Conservation (phyloP, 345 rosid genomes). For the Pugionium cornutum region DNA sequence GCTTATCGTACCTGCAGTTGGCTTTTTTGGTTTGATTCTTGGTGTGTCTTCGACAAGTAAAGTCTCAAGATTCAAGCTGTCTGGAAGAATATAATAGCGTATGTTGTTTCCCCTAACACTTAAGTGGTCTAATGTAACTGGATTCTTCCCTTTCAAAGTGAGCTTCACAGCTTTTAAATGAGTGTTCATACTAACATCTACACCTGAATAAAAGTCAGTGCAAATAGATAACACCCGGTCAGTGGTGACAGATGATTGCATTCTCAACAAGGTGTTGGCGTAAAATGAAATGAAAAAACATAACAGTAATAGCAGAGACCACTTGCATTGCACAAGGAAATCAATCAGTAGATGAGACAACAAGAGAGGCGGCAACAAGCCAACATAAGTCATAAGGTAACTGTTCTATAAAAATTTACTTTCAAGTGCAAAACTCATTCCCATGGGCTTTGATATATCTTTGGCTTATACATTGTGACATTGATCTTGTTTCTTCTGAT, state of each 20-base stretch:
- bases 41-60: slow-evolving; percentile 95
- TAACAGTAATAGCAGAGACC: slow-evolving; percentile 5
- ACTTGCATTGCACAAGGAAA: slow-evolving; percentile 1
- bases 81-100: slow-evolving; percentile 95
- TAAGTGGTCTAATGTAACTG: slow-evolving; percentile 84
- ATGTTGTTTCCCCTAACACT: slow-evolving; percentile 97
- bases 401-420: background rate
- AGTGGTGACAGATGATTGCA: background rate
- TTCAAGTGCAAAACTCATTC: background rate
- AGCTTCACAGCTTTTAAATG: slow-evolving; percentile 95
- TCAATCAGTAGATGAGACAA: slow-evolving; percentile 5
- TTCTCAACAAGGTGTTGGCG: background rate
- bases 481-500: background rate
- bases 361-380: slow-evolving; percentile 3
- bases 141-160: slow-evolving; percentile 93
- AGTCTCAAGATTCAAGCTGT: slow-evolving; percentile 97
- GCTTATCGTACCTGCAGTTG: slow-evolving; percentile 72
- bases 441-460: background rate
- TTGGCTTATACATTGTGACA: background rate
- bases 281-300: slow-evolving; percentile 1
- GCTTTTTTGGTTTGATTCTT: slow-evolving; percentile 90
- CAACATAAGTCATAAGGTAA: background rate
- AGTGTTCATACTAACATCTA: slow-evolving; percentile 97
- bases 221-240: slow-evolving; percentile 7
- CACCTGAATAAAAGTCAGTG: slow-evolving; percentile 54